Base-by-base conservation (phyloP, 306 rosid species). In the Gynostemma pentaphyllum region DNA sequence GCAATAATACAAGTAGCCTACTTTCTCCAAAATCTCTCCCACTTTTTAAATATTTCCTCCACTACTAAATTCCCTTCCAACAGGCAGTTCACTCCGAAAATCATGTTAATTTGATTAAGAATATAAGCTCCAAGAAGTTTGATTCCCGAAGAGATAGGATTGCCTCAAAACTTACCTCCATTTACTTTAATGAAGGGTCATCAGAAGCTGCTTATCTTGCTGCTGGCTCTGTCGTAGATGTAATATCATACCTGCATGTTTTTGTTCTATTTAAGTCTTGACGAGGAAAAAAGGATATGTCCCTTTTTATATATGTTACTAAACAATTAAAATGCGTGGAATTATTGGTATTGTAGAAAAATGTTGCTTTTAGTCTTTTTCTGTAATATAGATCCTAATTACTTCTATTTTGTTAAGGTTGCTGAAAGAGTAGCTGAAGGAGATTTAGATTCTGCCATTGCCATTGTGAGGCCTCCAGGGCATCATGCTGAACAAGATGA, bases 381-480 rank as follows among this genome's bases (percentile, higher is more conserved):
- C 12, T 57, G 34, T 16, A 19, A 19, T 19, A 5, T 57, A 57
- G 19, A 57, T 16, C 18, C 29, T 57, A 57, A 57, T 45, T 11
- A 19, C 5, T 6, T 37, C 23, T 23, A 46, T 47, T 76, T 71
- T 65, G 62, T 55, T 60, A n/a, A 92, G 96, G 96, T 72, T 24
- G 76, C 64, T 37, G 73, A 88, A 74, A 82, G 70, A 78, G 99
- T 92, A 54, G 96, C 95, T 4, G 79, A 80, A 70, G 84, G 90
- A 70, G 94, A 92, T 63, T 78, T 92, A 61, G 65, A 81, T 74
- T 84, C 95, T 47, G 96, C 82, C 60, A 75, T 83, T 42, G 96
- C 99, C 60, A 84, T 92, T 59, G 82, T 92, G 40, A 86, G 99
- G 78, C 99, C 99, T 45, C 99, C 99, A 2, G 99, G 99, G 64